Conservation (phyloP, 1,139 yeast genomes). For the Pichia sp. region DNA sequence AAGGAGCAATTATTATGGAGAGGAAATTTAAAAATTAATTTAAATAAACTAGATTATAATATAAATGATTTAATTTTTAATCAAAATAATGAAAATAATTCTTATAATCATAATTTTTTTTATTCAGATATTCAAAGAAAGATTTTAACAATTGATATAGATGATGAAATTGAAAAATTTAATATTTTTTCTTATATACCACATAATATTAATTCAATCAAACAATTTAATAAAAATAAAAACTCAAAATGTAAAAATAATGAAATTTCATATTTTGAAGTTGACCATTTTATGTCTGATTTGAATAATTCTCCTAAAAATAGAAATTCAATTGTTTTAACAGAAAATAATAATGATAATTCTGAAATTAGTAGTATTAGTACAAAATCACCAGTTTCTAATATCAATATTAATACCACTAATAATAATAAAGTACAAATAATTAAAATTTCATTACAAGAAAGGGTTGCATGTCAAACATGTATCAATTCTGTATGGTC, state of each 20-base stretch:
- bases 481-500: constrained; percentile 15
- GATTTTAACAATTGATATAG: constrained; percentile 11
- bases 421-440: not conserved
- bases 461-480: constrained; percentile 15
- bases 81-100: not conserved
- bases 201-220: constrained; percentile 2
- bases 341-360: not conserved
- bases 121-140: constrained; percentile 19
- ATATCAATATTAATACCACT: not conserved
- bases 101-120: constrained; percentile 11
- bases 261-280: constrained; percentile 9
- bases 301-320: not conserved
- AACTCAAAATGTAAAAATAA: not conserved
- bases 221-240: not conserved
- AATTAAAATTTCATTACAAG: constrained; percentile 13
- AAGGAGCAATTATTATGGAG: constrained; percentile 41
- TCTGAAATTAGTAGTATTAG: constrained; percentile 1
- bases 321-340: constrained; percentile 1
- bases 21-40: constrained; percentile 20
- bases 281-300: constrained; percentile 12
- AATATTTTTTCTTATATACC: constrained; percentile 11
- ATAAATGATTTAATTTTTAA: not conserved
- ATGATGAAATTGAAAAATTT: constrained; percentile 12
- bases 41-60: constrained; percentile 3
- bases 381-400: constrained; percentile 1